Evolutionary conservation across 306 rosid species (phyloP).

Genomic region (Lotus japonicus): DNA sequence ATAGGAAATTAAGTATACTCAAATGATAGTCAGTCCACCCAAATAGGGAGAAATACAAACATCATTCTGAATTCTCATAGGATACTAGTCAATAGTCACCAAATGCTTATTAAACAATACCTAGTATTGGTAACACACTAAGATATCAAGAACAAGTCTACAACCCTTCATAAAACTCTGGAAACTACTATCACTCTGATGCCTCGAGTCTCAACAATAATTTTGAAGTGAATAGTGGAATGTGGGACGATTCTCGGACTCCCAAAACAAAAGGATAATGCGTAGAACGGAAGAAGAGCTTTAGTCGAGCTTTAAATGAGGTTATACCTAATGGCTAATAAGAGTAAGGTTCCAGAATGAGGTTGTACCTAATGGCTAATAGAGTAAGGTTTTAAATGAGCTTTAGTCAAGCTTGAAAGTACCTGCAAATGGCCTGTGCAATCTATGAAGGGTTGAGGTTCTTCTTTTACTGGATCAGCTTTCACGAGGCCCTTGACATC

Average conservation of each 20-base stretch:
- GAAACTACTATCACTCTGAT: background rate
- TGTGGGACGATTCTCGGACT: background rate
- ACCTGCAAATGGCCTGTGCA: slow-evolving; percentile 98
- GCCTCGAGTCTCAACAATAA: slow-evolving; percentile 3
- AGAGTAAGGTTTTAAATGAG: too few relatives aligned
- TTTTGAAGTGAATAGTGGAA: background rate
- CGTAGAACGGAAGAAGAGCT: background rate
- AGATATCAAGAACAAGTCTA: too few relatives aligned
- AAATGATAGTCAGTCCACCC: slow-evolving; percentile 3
- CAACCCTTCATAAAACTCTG: too few relatives aligned
- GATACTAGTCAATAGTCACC: slow-evolving; percentile 3
- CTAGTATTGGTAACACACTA: background rate
- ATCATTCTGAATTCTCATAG: background rate
- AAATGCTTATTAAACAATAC: slow-evolving; percentile 5
- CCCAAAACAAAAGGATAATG: background rate
- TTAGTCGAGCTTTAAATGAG: background rate
- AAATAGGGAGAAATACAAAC: slow-evolving; percentile 3
- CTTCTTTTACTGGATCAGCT: slow-evolving; percentile 87
- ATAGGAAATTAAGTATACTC: background rate
- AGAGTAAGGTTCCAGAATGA: background rate
- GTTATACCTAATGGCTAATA: background rate
- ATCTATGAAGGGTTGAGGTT: slow-evolving; percentile 85
- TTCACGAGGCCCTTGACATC: slow-evolving; percentile 95
- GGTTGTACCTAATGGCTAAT: background rate
- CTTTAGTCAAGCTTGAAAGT: too few relatives aligned